phyloP scores from a whole-genome alignment of 208 protist species.

The Leishmania aethiopica region DNA sequence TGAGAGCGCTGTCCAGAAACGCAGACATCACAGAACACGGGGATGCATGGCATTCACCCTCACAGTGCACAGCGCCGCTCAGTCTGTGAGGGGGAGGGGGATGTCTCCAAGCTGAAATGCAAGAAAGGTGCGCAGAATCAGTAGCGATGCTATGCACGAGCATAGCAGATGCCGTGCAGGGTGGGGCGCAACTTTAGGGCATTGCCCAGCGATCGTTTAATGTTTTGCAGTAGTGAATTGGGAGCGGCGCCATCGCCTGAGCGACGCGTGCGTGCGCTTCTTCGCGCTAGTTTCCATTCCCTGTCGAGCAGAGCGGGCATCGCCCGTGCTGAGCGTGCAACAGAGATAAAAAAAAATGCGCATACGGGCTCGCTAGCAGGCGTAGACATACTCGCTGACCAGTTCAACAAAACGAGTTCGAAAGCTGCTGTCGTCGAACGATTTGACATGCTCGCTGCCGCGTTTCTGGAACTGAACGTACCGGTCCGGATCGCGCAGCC shows the following conservation, averaged over 20 bases:
- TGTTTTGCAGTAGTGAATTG: background rate
- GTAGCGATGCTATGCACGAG: background rate
- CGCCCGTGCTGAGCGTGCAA: background rate
- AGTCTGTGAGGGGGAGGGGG: background rate
- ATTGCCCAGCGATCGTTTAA: background rate
- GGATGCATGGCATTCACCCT: background rate
- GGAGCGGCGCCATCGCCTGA: background rate
- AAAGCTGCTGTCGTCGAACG: conserved; percentile 42
- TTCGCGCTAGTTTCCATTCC: background rate
- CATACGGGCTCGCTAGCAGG: background rate
- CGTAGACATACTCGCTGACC: conserved; percentile 30
- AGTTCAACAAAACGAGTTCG: conserved; percentile 27
- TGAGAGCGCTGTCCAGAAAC: background rate
- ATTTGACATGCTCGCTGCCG: conserved; percentile 32
- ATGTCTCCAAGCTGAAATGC: background rate
- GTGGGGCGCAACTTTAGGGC: background rate
- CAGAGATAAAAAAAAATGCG: background rate
- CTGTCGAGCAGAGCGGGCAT: background rate
- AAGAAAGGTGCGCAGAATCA: background rate
- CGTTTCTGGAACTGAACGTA: conserved; percentile 46
- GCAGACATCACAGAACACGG: background rate
- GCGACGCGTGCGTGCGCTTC: background rate
- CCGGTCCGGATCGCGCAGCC: conserved; percentile 21
- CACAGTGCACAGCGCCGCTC: background rate
- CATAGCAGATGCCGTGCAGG: background rate